phyloP scores from a whole-genome alignment of 148 eudicot genomes.

The Fagopyrum tataricum region DNA sequence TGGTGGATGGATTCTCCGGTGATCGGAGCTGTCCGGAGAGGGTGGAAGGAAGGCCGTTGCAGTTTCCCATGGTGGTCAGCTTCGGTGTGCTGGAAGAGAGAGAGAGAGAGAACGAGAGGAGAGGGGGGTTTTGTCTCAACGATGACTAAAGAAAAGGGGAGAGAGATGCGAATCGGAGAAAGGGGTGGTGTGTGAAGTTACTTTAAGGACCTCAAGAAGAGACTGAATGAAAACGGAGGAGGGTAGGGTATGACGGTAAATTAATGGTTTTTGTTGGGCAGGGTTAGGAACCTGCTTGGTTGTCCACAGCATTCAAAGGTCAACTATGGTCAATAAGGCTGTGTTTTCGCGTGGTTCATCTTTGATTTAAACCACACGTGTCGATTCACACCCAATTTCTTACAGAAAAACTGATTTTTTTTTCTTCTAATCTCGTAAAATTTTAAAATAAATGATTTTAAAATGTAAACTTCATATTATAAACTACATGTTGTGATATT shows the following conservation, averaged over 20 bases:
- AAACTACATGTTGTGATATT: no score
- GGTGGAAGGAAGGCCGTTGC: slow-evolving; percentile 50
- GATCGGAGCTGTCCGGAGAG: slow-evolving; percentile 26
- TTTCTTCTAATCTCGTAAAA: no score
- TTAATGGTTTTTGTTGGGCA: neutral
- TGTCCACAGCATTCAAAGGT: neutral
- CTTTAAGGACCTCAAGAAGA: neutral
- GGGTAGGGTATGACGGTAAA: slow-evolving; percentile 2
- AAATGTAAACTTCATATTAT: no score
- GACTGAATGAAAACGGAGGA: neutral
- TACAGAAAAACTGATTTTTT: no score
- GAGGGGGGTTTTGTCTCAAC: neutral
- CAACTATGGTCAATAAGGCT: neutral
- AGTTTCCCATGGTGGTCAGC: slow-evolving; percentile 60
- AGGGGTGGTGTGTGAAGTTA: neutral
- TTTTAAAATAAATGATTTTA: no score
- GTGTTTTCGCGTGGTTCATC: neutral
- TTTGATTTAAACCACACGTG: slow-evolving; percentile 2
- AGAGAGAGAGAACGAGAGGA: neutral
- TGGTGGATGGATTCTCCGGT: slow-evolving; percentile 7
- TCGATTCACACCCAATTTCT: no score
- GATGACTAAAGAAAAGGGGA: neutral
- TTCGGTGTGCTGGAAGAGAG: slow-evolving; percentile 10
- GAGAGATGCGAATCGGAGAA: neutral
- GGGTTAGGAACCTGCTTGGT: neutral